These are phyloP conservation scores for Colletotrichum theobromicola DNA, from an alignment of 2,329 filamentous ascomycete species.

Conservation along the genomic window DNA sequence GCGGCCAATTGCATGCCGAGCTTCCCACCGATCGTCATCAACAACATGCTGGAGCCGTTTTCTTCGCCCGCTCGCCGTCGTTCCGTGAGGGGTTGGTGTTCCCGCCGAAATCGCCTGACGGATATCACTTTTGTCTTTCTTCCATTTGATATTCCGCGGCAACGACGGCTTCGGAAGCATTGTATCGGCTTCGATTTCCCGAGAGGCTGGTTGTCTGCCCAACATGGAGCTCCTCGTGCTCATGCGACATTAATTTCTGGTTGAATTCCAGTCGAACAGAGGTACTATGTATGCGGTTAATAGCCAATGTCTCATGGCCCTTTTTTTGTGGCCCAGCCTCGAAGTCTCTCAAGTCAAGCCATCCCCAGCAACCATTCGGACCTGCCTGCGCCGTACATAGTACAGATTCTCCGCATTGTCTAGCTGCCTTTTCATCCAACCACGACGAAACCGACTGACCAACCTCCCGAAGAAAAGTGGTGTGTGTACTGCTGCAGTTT, in stretches of 20 bases:
- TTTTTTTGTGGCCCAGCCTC: background rate
- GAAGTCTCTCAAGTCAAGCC: background rate
- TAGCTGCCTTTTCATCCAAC: background rate
- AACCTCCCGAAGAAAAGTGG: background rate
- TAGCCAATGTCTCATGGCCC: background rate
- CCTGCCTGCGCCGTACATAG: background rate
- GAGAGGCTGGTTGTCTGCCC: background rate
- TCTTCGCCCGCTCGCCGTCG: background rate
- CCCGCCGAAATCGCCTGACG: background rate
- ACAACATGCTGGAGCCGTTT: background rate
- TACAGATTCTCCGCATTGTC: background rate
- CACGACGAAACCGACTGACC: background rate
- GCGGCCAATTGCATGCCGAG: slow-evolving; percentile 6
- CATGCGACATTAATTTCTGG: background rate
- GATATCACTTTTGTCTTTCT: background rate
- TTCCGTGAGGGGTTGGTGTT: background rate
- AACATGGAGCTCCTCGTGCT: background rate
- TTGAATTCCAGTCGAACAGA: background rate
- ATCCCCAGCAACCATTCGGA: background rate
- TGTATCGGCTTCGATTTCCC: background rate
- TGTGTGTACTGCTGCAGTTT: background rate
- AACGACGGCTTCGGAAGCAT: background rate
- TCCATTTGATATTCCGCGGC: background rate
- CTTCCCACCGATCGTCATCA: slow-evolving; percentile 8
- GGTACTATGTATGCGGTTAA: background rate